Evolutionary conservation across 768 basidiomycete genomes (phyloP).

Genomic region (Boletus fagicola): DNA sequence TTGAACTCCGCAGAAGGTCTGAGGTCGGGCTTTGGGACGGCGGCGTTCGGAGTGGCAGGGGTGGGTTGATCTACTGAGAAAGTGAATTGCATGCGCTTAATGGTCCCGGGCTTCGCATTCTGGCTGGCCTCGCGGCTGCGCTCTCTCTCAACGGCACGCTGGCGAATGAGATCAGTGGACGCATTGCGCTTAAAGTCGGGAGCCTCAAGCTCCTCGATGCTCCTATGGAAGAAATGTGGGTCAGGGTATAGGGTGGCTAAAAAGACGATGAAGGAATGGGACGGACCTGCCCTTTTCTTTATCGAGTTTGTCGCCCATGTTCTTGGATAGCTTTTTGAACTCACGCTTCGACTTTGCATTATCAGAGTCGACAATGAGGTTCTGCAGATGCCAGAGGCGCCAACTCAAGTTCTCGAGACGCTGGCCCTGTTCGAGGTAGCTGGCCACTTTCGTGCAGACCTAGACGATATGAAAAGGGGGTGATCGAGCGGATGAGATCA

Average conservation of each 20-base stretch:
- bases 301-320: conserved; percentile 89
- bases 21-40: conserved; percentile 61
- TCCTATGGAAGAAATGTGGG: conserved; percentile 42
- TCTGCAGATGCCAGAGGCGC: conserved; percentile 92
- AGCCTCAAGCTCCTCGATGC: conserved; percentile 81
- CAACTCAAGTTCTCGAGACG: conserved; percentile 90
- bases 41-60: conserved; percentile 41
- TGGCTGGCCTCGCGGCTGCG: conserved; percentile 69
- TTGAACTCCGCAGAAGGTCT: conserved; percentile 66
- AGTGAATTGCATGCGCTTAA: conserved; percentile 89
- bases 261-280: neutral
- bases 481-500: conserved; percentile 3
- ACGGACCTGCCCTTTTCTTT: conserved; percentile 88
- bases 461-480: conserved; percentile 26
- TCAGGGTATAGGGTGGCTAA: conserved; percentile 19
- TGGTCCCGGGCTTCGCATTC: conserved; percentile 63
- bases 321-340: conserved; percentile 85
- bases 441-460: conserved; percentile 90
- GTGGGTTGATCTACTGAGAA: conserved; percentile 77
- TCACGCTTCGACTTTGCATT: conserved; percentile 84
- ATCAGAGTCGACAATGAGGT: conserved; percentile 87
- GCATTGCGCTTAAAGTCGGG: conserved; percentile 79
- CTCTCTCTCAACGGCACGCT: conserved; percentile 80
- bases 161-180: conserved; percentile 77
- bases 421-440: conserved; percentile 88